These are phyloP conservation scores for Mucor irregularis DNA, from an alignment of 371 early-diverging fungal species.

Conservation along the genomic window DNA sequence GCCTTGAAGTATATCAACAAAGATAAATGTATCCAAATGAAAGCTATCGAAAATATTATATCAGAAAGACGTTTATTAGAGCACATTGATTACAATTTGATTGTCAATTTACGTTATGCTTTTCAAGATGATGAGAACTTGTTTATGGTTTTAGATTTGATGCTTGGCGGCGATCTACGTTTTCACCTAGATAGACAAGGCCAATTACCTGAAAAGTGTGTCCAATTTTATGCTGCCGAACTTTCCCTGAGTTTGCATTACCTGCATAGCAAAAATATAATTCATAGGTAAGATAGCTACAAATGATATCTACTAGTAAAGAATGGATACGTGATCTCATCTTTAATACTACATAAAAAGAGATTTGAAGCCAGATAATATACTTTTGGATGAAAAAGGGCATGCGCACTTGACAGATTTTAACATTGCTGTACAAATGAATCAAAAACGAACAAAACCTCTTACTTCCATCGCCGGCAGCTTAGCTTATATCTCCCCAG, in stretches of 20 bases:
- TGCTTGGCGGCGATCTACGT: slow-evolving; percentile 89
- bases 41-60: slow-evolving; percentile 57
- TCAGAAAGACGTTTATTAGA: slow-evolving; percentile 59
- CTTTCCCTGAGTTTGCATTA: slow-evolving; percentile 67
- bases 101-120: slow-evolving; percentile 78
- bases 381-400: slow-evolving; percentile 12
- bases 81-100: slow-evolving; percentile 46
- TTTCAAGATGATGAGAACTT: slow-evolving; percentile 84
- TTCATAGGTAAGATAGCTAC: slow-evolving; percentile 43
- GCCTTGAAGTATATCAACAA: slow-evolving; percentile 70
- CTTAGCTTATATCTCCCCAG: slow-evolving; percentile 82
- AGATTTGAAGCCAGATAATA: slow-evolving; percentile 71
- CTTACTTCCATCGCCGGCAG: slow-evolving; percentile 74
- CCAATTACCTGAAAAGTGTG: slow-evolving; percentile 66
- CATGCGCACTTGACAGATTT: slow-evolving; percentile 79
- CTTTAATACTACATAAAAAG: slow-evolving; percentile 27
- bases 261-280: slow-evolving; percentile 63
- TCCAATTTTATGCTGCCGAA: slow-evolving; percentile 81
- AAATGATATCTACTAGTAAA: too few species aligned
- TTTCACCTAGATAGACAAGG: slow-evolving; percentile 72
- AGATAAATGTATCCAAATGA: slow-evolving; percentile 58
- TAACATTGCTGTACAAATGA: slow-evolving; percentile 69
- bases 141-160: slow-evolving; percentile 81
- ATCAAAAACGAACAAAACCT: slow-evolving; percentile 22
- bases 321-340: neutral